Conservation (phyloP, 2,329 filamentous ascomycete species). For the Aspergillus sojae region DNA sequence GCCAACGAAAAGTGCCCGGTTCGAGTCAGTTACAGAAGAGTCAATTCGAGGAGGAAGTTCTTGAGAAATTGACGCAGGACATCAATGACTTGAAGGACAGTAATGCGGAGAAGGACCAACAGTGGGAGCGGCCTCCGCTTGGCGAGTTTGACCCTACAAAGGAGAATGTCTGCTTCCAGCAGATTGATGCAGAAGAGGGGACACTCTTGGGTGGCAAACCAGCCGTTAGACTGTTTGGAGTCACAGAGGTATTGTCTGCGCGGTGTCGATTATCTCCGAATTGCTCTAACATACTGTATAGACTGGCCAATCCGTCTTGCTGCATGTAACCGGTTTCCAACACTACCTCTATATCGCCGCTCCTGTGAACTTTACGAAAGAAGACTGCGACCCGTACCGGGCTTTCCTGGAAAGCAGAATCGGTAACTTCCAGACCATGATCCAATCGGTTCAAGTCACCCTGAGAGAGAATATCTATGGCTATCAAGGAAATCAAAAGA, state of each 20-base stretch:
- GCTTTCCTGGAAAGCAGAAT: constrained; percentile 78
- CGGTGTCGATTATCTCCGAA: constrained; percentile 22
- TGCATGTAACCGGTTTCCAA: constrained; percentile 93
- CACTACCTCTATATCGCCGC: constrained; percentile 96
- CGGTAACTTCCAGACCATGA: constrained; percentile 71
- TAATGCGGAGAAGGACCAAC: constrained; percentile 90
- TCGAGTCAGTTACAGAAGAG: constrained; percentile 78
- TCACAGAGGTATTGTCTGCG: constrained; percentile 67
- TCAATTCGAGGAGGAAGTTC: constrained; percentile 87
- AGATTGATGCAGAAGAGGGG: constrained; percentile 94
- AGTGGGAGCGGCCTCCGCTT: constrained; percentile 74
- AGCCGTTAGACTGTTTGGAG: constrained; percentile 89
- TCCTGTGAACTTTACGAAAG: constrained; percentile 75
- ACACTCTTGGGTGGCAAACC: constrained; percentile 74
- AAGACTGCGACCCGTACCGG: constrained; percentile 78
- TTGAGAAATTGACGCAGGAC: constrained; percentile 95
- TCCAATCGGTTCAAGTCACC: constrained; percentile 78
- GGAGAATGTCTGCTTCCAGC: constrained; percentile 83
- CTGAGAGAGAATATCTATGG: constrained; percentile 90
- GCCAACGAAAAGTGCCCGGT: constrained; percentile 56
- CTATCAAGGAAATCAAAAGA: constrained; percentile 90
- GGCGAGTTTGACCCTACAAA: constrained; percentile 63
- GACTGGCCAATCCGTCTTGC: constrained; percentile 83
- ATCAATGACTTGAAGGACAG: constrained; percentile 81
- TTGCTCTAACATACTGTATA: constrained; percentile 30